These are phyloP conservation scores for Pseudogymnoascus sp. DNA, from an alignment of 2,329 filamentous ascomycete species.

Conservation along the genomic window DNA sequence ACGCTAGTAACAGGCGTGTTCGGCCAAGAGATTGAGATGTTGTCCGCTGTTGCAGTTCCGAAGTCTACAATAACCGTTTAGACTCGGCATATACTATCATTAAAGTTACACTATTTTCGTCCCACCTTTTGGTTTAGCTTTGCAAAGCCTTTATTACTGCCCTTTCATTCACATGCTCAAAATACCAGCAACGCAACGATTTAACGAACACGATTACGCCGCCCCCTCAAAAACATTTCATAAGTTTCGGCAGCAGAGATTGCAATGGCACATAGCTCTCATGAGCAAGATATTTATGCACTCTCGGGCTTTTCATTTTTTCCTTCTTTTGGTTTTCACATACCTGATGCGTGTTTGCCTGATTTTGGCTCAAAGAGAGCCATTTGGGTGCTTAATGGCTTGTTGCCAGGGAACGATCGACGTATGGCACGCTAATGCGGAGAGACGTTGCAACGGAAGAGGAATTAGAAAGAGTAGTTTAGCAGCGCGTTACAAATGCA, in stretches of 20 bases:
- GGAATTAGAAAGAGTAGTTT: neutral
- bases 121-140: neutral
- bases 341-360: neutral
- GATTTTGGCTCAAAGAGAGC: neutral
- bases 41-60: neutral
- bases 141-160: neutral
- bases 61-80: neutral
- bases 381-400: neutral
- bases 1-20: neutral
- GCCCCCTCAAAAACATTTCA: neutral
- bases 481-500: neutral
- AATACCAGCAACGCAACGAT: neutral
- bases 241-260: neutral
- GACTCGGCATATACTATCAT: no score
- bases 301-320: neutral
- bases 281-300: neutral
- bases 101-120: no score
- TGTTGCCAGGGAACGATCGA: neutral
- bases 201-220: neutral
- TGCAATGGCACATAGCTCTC: neutral
- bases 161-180: neutral
- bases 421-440: neutral
- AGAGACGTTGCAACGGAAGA: neutral
- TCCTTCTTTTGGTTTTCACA: neutral
- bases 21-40: neutral